These are phyloP conservation scores for Cyberlindnera mycetangii DNA, from an alignment of 805 yeast species.

Conservation along the genomic window DNA sequence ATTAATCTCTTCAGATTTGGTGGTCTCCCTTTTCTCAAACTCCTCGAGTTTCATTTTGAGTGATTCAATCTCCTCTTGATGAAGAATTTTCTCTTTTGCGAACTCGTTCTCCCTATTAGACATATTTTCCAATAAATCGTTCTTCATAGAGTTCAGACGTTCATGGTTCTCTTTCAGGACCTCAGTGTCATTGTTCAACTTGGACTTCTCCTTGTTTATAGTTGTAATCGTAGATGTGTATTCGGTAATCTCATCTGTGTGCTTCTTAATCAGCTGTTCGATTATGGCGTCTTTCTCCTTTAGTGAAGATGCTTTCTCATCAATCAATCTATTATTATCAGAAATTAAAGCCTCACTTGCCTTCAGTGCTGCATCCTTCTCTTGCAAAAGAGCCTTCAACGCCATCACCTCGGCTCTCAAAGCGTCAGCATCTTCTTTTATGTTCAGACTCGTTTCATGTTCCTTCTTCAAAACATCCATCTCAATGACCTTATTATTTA, in stretches of 20 bases:
- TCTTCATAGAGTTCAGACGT: constrained; percentile 41
- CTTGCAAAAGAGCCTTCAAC: constrained; percentile 1
- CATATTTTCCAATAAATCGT: constrained; percentile 66
- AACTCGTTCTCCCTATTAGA: constrained; percentile 60
- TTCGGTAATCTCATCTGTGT: not conserved
- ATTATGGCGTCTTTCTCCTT: constrained; percentile 11
- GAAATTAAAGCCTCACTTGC: not conserved
- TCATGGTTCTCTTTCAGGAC: constrained; percentile 27
- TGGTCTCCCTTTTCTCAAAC: constrained; percentile 45
- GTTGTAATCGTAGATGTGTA: not conserved
- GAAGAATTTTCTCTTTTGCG: constrained; percentile 46
- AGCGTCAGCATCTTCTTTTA: constrained; percentile 3
- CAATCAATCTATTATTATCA: not conserved
- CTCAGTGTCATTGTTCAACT: constrained; percentile 6
- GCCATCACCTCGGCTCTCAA: constrained; percentile 1
- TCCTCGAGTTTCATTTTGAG: constrained; percentile 44
- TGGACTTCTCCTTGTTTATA: constrained; percentile 2
- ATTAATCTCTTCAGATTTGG: constrained; percentile 11
- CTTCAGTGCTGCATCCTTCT: constrained; percentile 4
- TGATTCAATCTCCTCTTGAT: constrained; percentile 48
- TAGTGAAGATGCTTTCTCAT: not conserved
- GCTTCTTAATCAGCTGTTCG: not conserved
- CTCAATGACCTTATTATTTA: constrained; percentile 6
- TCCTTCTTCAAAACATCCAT: constrained; percentile 2
- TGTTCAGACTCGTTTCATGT: not conserved